A percentile compares a stretch with the other conserved stretches of the same genome.
Conservation (phyloP, 495 filamentous ascomycete species). For the Sabuloglossum arenarium region DNA sequence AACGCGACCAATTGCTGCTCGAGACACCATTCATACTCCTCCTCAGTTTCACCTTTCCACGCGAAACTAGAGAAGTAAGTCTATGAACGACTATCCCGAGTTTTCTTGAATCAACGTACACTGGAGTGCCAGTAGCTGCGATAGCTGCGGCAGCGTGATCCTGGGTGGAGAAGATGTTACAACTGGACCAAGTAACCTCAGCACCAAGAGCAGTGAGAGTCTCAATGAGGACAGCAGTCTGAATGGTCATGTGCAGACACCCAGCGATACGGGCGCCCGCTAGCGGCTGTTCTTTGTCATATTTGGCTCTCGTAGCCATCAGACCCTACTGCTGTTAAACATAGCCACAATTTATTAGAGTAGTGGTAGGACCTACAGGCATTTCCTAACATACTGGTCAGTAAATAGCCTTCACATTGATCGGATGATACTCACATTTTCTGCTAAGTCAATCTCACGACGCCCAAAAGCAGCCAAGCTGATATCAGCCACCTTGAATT, state of each 20-base stretch:
- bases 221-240: constrained; percentile 96
- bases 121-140: constrained; percentile 78
- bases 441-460: constrained; percentile 94
- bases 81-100: background rate
- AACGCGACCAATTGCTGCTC: constrained; percentile 95
- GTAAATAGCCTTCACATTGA: background rate
- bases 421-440: constrained; percentile 37
- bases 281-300: constrained; percentile 80
- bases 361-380: constrained; percentile 10
- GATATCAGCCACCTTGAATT: constrained; percentile 17
- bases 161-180: constrained; percentile 99
- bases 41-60: constrained; percentile 99
- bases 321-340: constrained; percentile 32
- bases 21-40: constrained; percentile 98
- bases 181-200: constrained; percentile 88
- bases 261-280: constrained; percentile 77
- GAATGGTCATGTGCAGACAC: constrained; percentile 99
- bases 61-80: constrained; percentile 41
- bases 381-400: constrained; percentile 12
- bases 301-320: constrained; percentile 85
- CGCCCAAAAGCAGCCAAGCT: constrained; percentile 87
- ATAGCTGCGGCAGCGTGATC: constrained; percentile 97
- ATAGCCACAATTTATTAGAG: constrained; percentile 41
- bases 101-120: constrained; percentile 28
- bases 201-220: constrained; percentile 84